These are phyloP conservation scores for Aureobasidium sp. DNA, from an alignment of 2,329 filamentous ascomycete genomes.

Conservation along the genomic window DNA sequence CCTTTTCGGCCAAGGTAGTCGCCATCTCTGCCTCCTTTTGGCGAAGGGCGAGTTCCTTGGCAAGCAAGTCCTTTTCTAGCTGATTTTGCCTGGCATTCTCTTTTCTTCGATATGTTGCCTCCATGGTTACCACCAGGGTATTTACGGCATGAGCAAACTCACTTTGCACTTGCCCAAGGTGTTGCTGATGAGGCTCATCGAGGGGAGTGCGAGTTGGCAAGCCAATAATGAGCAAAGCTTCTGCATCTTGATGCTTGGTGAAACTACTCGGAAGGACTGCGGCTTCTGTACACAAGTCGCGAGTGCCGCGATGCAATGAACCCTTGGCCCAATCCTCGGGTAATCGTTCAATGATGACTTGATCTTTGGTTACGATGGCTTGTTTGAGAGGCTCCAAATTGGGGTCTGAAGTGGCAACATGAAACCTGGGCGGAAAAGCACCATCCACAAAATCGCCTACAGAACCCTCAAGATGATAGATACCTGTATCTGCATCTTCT, in stretches of 20 bases:
- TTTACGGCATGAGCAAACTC: constrained; percentile 13
- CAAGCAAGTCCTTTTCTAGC: background rate
- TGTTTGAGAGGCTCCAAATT: background rate
- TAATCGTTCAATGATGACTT: background rate
- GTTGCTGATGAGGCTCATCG: constrained; percentile 2
- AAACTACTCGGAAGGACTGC: background rate
- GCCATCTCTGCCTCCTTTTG: constrained; percentile 11
- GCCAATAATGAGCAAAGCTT: constrained; percentile 10
- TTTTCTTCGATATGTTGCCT: background rate
- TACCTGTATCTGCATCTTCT: no score
- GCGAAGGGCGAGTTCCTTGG: background rate
- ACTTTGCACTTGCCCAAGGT: constrained; percentile 3
- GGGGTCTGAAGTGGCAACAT: background rate
- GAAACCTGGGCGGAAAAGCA: background rate
- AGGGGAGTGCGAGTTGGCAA: constrained; percentile 7
- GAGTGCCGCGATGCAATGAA: background rate
- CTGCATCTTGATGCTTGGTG: background rate
- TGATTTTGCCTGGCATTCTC: background rate
- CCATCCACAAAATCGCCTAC: background rate
- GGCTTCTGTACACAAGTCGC: background rate
- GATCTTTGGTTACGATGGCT: background rate
- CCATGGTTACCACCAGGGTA: background rate
- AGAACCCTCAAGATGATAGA: background rate
- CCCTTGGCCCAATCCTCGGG: background rate
- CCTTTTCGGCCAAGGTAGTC: background rate